Evolutionary conservation across 225 moss, liverwort and hornwort species (phyloP).

Genomic region (Anthoceros angustus): DNA sequence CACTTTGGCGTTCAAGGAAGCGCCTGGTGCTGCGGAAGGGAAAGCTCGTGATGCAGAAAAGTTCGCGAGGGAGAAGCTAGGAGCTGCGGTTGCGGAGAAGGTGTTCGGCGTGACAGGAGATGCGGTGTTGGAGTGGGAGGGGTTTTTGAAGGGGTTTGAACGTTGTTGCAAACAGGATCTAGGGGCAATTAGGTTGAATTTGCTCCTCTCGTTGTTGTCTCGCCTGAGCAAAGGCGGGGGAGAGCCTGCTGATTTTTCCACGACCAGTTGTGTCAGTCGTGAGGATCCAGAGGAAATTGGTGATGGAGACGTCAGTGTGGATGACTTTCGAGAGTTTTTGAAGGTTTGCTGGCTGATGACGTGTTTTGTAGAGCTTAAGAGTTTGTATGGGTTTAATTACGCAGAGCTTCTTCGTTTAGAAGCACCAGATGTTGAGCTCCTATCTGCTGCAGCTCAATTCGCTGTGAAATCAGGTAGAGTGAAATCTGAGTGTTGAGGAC

Average conservation of each 20-base stretch:
- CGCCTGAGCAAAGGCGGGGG: constrained; percentile 25
- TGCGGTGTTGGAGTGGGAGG: constrained; percentile 29
- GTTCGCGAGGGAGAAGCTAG: not conserved
- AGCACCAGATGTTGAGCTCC: constrained; percentile 14
- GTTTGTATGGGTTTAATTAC: not conserved
- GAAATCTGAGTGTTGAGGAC: not conserved
- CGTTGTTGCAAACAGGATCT: constrained; percentile 39
- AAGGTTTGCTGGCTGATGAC: constrained; percentile 75
- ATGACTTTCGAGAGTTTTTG: constrained; percentile 57
- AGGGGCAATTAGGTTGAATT: constrained; percentile 39
- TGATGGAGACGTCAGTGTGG: constrained; percentile 46
- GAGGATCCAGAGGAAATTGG: constrained; percentile 7
- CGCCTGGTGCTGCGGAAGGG: not conserved
- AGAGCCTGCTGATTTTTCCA: constrained; percentile 28
- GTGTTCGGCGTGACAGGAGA: constrained; percentile 6
- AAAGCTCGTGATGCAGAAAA: not conserved
- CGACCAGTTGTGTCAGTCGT: constrained; percentile 19
- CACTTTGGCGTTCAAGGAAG: not conserved
- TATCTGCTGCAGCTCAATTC: constrained; percentile 14
- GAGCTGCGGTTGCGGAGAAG: not conserved
- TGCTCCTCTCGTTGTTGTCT: constrained; percentile 33
- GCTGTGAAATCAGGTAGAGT: constrained; percentile 8
- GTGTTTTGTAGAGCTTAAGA: constrained; percentile 52
- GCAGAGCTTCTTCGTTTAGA: constrained; percentile 10
- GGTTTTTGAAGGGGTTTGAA: constrained; percentile 38